A percentile compares a stretch with the other conserved stretches of the same genome.
These are phyloP conservation scores for Cetraspora pellucida DNA, from an alignment of 192 early-diverging fungal species.

Conservation along the genomic window DNA sequence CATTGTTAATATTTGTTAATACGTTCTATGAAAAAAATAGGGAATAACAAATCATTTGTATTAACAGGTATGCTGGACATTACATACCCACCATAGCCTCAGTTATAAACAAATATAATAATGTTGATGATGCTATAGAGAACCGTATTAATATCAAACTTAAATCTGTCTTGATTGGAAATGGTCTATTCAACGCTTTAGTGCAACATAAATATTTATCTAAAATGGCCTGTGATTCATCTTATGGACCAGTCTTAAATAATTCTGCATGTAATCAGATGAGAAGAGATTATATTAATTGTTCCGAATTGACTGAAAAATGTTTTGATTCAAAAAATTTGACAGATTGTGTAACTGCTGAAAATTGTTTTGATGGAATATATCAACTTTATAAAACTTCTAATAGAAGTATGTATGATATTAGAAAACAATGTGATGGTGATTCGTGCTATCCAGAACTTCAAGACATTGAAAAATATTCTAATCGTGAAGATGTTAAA, in stretches of 20 bases:
- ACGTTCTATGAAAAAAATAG: too few relatives aligned
- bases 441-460: constrained; percentile 88
- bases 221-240: constrained; percentile 70
- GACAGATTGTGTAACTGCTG: constrained; percentile 80
- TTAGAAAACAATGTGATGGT: constrained; percentile 81
- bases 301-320: constrained; percentile 68
- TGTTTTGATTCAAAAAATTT: constrained; percentile 85
- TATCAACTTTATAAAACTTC: constrained; percentile 78
- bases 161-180: constrained; percentile 82
- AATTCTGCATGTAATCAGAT: constrained; percentile 75
- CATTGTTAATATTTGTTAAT: constrained; percentile 30
- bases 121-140: constrained; percentile 37
- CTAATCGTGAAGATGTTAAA: constrained; percentile 80
- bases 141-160: constrained; percentile 63
- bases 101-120: constrained; percentile 79
- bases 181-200: constrained; percentile 86
- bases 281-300: constrained; percentile 71
- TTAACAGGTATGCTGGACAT: constrained; percentile 77
- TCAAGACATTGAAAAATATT: constrained; percentile 73
- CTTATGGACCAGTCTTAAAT: constrained; percentile 76
- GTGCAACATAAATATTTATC: constrained; percentile 89
- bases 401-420: constrained; percentile 91
- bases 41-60: constrained; percentile 10
- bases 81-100: constrained; percentile 89
- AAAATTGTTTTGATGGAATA: constrained; percentile 84